phyloP scores from a whole-genome alignment of 768 basidiomycete genomes.

The Boletus rubescentipes region DNA sequence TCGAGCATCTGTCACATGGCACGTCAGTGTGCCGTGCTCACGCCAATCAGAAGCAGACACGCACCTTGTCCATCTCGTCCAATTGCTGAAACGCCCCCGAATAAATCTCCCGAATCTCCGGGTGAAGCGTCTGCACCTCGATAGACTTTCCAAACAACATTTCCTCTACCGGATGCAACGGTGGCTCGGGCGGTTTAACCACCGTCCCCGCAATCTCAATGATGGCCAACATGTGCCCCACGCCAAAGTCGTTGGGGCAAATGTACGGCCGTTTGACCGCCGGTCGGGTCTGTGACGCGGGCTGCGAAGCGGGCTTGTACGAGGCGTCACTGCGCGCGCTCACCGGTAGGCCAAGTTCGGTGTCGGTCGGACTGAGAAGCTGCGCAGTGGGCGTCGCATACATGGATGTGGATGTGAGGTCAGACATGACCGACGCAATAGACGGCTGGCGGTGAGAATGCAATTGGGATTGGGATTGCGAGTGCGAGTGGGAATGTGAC shows the following conservation, averaged over 20 bases:
- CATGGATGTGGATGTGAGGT: slow-evolving; percentile 40
- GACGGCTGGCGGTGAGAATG: slow-evolving; percentile 58
- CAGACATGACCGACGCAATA: slow-evolving; percentile 73
- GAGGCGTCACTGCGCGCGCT: slow-evolving; percentile 7
- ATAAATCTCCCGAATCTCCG: slow-evolving; percentile 70
- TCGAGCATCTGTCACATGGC: slow-evolving; percentile 23
- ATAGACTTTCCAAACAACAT: slow-evolving; percentile 67
- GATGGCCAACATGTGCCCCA: slow-evolving; percentile 82
- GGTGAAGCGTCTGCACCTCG: slow-evolving; percentile 65
- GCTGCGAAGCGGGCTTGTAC: slow-evolving; percentile 25
- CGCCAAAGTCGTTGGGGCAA: slow-evolving; percentile 83
- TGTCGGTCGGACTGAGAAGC: slow-evolving; percentile 25
- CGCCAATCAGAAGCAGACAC: slow-evolving; percentile 8
- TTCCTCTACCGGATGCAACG: slow-evolving; percentile 68
- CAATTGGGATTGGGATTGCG: slow-evolving; percentile 8
- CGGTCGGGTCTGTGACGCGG: background rate
- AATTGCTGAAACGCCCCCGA: slow-evolving; percentile 66
- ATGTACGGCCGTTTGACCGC: slow-evolving; percentile 47
- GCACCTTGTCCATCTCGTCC: slow-evolving; percentile 79
- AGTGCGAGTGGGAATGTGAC: slow-evolving; percentile 28
- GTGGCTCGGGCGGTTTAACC: slow-evolving; percentile 33
- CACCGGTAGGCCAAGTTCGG: slow-evolving; percentile 9
- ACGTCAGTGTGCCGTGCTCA: background rate
- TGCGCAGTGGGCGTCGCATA: slow-evolving; percentile 46
- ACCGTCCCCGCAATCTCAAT: slow-evolving; percentile 64